phyloP scores from a whole-genome alignment of 2,329 filamentous ascomycete species.

The Cladosporium velox region DNA sequence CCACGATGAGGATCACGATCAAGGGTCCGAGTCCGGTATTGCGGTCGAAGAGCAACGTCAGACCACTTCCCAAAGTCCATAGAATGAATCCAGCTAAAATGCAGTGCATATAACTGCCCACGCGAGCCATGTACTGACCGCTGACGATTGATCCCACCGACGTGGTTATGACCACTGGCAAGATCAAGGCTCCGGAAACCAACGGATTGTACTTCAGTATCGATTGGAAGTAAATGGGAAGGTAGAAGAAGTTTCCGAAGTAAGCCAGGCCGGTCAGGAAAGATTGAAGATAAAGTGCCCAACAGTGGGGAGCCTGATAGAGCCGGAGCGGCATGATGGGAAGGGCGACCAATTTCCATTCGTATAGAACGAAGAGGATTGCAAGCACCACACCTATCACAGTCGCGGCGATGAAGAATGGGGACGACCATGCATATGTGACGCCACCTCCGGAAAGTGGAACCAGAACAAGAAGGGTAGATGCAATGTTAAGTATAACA shows the following conservation, averaged over 20 bases:
- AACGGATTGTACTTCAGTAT: slow-evolving; percentile 40
- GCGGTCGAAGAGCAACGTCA: slow-evolving; percentile 33
- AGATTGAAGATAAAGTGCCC: slow-evolving; percentile 16
- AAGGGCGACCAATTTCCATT: slow-evolving; percentile 19
- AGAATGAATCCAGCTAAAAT: slow-evolving; percentile 36
- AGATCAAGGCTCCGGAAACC: slow-evolving; percentile 43
- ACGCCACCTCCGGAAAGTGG: slow-evolving; percentile 14
- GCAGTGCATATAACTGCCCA: slow-evolving; percentile 25
- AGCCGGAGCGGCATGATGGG: slow-evolving; percentile 20
- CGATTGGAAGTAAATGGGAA: slow-evolving; percentile 47
- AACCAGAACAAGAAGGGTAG: slow-evolving; percentile 16
- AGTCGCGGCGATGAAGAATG: slow-evolving; percentile 16
- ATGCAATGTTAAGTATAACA: slow-evolving; percentile 14
- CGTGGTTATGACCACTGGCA: slow-evolving; percentile 33
- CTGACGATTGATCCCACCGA: slow-evolving; percentile 12
- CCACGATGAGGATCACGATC: slow-evolving; percentile 37
- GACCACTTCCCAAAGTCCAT: slow-evolving; percentile 42
- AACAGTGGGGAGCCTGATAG: slow-evolving; percentile 12
- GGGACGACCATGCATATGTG: slow-evolving; percentile 18
- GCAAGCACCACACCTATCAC: slow-evolving; percentile 19
- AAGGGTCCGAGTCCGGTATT: slow-evolving; percentile 34
- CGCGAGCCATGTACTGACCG: slow-evolving; percentile 17
- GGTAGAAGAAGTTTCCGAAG: slow-evolving; percentile 37
- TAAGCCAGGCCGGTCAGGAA: slow-evolving; percentile 13
- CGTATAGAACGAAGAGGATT: slow-evolving; percentile 16